phyloP scores from a whole-genome alignment of 345 rosid species.

The Bruguiera gymnorhiza region DNA sequence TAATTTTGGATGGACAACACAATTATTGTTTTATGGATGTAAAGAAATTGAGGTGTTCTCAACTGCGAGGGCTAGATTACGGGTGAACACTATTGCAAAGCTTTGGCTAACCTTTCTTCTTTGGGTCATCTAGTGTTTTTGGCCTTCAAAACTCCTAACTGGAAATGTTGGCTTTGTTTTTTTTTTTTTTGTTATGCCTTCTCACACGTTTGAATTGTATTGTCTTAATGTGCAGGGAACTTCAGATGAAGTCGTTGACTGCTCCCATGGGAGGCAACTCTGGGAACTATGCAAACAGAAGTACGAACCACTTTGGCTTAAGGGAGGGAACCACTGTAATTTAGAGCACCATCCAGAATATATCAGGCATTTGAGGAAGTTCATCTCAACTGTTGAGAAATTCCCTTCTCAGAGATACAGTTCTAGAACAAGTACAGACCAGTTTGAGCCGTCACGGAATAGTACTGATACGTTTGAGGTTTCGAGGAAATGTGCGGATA shows the following conservation, averaged over 20 bases:
- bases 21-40: too few relatives aligned
- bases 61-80: too few relatives aligned
- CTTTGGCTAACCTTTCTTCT: too few relatives aligned
- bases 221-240: conserved; percentile 57
- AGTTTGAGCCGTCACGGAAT: conserved; percentile 44
- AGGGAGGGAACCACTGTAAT: conserved; percentile 86
- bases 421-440: conserved; percentile 63
- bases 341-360: conserved; percentile 80
- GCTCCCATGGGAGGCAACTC: conserved; percentile 88
- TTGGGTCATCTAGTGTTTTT: too few relatives aligned
- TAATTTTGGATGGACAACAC: too few relatives aligned
- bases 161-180: too few relatives aligned
- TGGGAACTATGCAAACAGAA: conserved; percentile 94
- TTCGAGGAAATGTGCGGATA: conserved; percentile 61
- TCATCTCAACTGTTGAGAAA: conserved; percentile 66
- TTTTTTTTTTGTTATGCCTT: too few relatives aligned
- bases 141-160: too few relatives aligned
- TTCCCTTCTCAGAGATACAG: conserved; percentile 53
- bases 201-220: conserved; percentile 1
- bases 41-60: too few relatives aligned
- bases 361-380: conserved; percentile 80
- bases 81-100: too few relatives aligned
- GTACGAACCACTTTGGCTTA: conserved; percentile 87
- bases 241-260: conserved; percentile 84
- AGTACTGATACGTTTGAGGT: conserved; percentile 62